Evolutionary conservation across 768 basidiomycete genomes (phyloP).

Genomic region (Agrocybe praecox): DNA sequence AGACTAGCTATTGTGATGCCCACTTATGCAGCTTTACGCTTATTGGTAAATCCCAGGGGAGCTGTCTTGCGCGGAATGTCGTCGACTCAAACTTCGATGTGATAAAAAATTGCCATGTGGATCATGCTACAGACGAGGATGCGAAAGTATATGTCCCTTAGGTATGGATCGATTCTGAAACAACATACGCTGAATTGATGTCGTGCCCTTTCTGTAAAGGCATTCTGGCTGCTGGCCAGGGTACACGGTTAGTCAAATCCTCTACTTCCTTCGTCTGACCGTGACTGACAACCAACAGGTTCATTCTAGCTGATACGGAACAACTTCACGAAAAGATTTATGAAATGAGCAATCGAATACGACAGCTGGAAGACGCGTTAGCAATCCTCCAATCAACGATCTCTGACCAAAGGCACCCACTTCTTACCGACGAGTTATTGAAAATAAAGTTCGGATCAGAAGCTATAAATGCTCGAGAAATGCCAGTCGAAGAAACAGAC

Average conservation of each 20-base stretch:
- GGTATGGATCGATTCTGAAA: conserved; percentile 31
- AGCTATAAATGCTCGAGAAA: conserved; percentile 33
- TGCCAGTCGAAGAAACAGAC: conserved; percentile 31
- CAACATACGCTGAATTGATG: neutral
- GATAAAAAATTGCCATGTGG: conserved; percentile 55
- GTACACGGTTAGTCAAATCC: conserved; percentile 38
- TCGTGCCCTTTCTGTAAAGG: conserved; percentile 29
- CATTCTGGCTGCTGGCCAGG: conserved; percentile 53
- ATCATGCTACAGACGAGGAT: conserved; percentile 57
- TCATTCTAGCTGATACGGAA: conserved; percentile 67
- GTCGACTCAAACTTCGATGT: conserved; percentile 52
- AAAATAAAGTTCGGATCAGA: conserved; percentile 62
- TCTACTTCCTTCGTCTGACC: neutral
- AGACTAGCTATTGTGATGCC: no score
- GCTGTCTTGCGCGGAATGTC: conserved; percentile 56
- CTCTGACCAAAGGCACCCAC: conserved; percentile 60
- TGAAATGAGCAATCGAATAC: conserved; percentile 69
- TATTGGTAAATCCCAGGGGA: conserved; percentile 35
- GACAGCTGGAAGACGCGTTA: conserved; percentile 69
- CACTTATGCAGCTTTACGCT: neutral
- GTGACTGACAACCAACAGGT: conserved; percentile 34
- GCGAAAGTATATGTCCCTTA: conserved; percentile 66
- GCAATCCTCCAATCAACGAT: conserved; percentile 61
- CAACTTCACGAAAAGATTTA: conserved; percentile 67
- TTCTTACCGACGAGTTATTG: conserved; percentile 55